Conservation (phyloP, 257 asterid genomes). For the Ilex asprella region DNA sequence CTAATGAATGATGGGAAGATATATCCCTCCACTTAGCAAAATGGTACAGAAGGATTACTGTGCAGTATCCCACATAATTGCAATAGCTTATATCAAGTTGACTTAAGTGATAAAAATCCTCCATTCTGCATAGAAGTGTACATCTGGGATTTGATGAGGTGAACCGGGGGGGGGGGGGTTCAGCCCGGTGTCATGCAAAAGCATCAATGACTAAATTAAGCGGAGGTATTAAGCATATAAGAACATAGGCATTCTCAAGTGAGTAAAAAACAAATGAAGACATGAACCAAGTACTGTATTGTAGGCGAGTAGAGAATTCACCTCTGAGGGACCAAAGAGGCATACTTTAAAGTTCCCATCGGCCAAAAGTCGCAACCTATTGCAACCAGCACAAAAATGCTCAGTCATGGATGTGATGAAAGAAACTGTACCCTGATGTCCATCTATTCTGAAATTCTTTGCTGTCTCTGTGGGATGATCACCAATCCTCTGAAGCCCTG, state of each 20-base stretch:
- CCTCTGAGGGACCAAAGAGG: slow-evolving; percentile 99
- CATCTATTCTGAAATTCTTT: slow-evolving; percentile 79
- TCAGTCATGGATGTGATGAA: slow-evolving; percentile 96
- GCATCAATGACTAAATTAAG: background rate
- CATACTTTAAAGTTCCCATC: slow-evolving; percentile 98
- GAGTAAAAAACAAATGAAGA: background rate
- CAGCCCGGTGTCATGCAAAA: background rate
- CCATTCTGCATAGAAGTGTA: no score
- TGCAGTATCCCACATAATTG: no score
- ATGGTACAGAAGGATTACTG: no score
- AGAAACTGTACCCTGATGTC: slow-evolving; percentile 84
- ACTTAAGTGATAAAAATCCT: no score
- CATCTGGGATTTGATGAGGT: no score
- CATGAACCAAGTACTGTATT: background rate
- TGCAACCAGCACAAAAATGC: slow-evolving; percentile 98
- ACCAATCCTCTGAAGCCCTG: slow-evolving; percentile 64
- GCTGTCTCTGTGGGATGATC: slow-evolving; percentile 95
- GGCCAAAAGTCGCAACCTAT: slow-evolving; percentile 84
- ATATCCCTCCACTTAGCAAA: no score
- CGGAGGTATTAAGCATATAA: background rate
- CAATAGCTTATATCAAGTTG: no score
- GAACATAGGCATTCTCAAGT: background rate
- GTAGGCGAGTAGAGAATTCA: slow-evolving; percentile 15
- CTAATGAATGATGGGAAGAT: no score
- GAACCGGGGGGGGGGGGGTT: background rate